Percentiles rank a stretch among this genome's conserved stretches.
These are phyloP conservation scores for Fusarium sterilihyphosum DNA, from an alignment of 2,329 filamentous ascomycete species.

Conservation along the genomic window DNA sequence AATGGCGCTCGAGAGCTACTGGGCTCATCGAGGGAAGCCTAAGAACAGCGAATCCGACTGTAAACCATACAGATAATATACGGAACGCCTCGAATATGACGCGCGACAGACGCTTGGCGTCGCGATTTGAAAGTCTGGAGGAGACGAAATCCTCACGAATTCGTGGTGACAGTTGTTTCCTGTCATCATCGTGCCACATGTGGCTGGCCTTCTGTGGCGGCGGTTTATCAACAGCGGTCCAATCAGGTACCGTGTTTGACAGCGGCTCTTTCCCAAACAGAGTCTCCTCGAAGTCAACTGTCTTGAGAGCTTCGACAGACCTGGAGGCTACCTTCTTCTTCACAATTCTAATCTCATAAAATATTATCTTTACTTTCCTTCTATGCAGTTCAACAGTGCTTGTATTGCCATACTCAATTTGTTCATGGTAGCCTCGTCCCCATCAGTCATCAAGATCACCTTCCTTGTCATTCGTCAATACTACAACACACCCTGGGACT, in stretches of 20 bases:
- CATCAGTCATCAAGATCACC: constrained; percentile 4
- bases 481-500: neutral
- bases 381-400: neutral
- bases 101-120: constrained; percentile 34
- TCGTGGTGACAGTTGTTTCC: constrained; percentile 23
- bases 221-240: neutral
- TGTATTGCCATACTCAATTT: neutral
- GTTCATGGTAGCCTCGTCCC: neutral
- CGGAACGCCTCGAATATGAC: constrained; percentile 12
- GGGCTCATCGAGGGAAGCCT: constrained; percentile 39
- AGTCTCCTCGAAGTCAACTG: neutral
- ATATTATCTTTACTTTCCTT: neutral
- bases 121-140: constrained; percentile 13
- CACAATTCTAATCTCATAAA: neutral
- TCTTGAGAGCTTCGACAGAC: neutral
- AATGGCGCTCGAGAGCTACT: constrained; percentile 34
- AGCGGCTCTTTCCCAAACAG: neutral
- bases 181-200: constrained; percentile 38
- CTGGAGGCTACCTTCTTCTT: neutral
- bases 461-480: neutral
- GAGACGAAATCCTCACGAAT: constrained; percentile 16
- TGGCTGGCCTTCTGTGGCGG: constrained; percentile 33
- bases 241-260: neutral
- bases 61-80: constrained; percentile 7
- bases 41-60: neutral